These are phyloP conservation scores for Lentinula guzmanii DNA, from an alignment of 768 basidiomycete genomes.

Conservation along the genomic window DNA sequence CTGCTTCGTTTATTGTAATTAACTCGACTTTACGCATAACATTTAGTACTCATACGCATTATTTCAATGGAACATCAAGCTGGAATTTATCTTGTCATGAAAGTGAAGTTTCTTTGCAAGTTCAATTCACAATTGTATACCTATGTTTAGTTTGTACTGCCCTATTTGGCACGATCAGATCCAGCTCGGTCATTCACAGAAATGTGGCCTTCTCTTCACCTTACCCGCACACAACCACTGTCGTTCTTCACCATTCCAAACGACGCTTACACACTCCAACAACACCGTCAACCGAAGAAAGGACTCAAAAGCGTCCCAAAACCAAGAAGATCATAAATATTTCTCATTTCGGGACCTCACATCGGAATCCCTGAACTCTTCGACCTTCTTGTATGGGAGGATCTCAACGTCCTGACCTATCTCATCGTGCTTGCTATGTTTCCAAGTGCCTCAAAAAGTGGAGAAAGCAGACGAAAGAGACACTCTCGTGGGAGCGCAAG, in stretches of 20 bases:
- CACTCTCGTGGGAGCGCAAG: background rate
- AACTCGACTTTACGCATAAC: too few relatives aligned
- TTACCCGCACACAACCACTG: background rate
- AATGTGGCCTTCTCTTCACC: conserved; percentile 18
- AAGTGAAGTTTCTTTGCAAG: too few relatives aligned
- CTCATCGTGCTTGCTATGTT: background rate
- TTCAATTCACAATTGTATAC: too few relatives aligned
- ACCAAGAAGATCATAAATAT: conserved; percentile 51
- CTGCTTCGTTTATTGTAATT: too few relatives aligned
- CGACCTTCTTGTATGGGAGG: background rate
- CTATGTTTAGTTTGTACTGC: background rate
- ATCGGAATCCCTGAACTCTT: background rate
- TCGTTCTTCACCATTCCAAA: background rate
- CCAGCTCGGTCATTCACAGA: conserved; percentile 43
- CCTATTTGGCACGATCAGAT: background rate
- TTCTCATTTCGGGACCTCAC: conserved; percentile 4
- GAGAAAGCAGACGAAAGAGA: background rate
- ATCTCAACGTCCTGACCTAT: background rate
- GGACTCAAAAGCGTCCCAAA: conserved; percentile 49
- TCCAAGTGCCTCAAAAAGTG: background rate
- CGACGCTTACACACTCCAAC: too few relatives aligned
- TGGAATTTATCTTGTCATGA: too few relatives aligned
- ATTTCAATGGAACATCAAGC: too few relatives aligned
- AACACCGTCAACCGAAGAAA: background rate
- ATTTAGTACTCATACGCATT: too few relatives aligned